Conservation (phyloP, 2,329 filamentous ascomycete species). For the Cercospora berteroae region DNA sequence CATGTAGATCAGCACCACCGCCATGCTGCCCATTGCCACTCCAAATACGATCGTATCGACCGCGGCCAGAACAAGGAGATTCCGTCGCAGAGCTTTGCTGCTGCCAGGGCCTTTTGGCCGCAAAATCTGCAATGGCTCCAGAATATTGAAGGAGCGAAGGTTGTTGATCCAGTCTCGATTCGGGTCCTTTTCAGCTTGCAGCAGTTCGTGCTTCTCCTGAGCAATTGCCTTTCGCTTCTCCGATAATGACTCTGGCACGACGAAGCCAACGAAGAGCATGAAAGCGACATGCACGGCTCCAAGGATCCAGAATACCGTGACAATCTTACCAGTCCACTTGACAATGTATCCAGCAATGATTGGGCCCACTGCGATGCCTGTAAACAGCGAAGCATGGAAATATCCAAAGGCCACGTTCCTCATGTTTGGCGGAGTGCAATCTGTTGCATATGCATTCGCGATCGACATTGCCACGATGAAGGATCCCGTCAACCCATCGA, state of each 20-base stretch:
- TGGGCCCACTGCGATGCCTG: slow-evolving; percentile 84
- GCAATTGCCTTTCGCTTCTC: slow-evolving; percentile 68
- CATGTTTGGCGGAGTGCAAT: slow-evolving; percentile 77
- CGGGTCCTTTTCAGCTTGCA: slow-evolving; percentile 37
- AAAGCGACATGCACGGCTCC: slow-evolving; percentile 71
- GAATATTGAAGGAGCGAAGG: slow-evolving; percentile 58
- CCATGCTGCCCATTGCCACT: slow-evolving; percentile 73
- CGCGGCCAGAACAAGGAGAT: slow-evolving; percentile 75
- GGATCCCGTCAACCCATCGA: slow-evolving; percentile 83
- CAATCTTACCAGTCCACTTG: slow-evolving; percentile 67
- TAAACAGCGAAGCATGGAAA: slow-evolving; percentile 84
- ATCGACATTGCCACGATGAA: slow-evolving; percentile 81
- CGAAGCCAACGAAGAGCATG: slow-evolving; percentile 66
- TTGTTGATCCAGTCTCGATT: slow-evolving; percentile 47
- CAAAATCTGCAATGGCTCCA: slow-evolving; percentile 75
- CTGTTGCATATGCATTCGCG: slow-evolving; percentile 81
- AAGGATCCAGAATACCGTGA: slow-evolving; percentile 82
- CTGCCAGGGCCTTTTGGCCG: slow-evolving; percentile 67
- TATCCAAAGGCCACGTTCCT: slow-evolving; percentile 84
- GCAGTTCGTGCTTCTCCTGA: slow-evolving; percentile 62
- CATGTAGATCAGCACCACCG: slow-evolving; percentile 81
- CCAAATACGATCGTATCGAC: slow-evolving; percentile 82
- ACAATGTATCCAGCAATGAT: slow-evolving; percentile 78
- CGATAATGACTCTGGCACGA: slow-evolving; percentile 82
- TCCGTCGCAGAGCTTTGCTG: slow-evolving; percentile 64